phyloP scores from a whole-genome alignment of 805 yeast genomes.

The Candida ovalis region DNA sequence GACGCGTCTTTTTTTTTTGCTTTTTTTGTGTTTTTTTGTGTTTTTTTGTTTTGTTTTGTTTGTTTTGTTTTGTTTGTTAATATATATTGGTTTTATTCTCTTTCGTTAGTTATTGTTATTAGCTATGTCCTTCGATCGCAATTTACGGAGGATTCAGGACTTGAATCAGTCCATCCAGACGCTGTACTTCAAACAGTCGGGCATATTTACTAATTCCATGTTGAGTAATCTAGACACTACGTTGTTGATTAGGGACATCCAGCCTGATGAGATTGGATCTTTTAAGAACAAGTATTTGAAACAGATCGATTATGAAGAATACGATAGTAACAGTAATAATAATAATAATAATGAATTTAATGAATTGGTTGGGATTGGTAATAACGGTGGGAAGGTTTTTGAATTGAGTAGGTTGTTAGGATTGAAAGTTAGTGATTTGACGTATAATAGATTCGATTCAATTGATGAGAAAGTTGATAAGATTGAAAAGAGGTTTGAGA shows the following conservation, averaged over 20 bases:
- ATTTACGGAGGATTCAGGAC: constrained; percentile 13
- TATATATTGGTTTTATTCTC: background rate
- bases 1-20: background rate
- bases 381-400: background rate
- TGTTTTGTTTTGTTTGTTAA: background rate
- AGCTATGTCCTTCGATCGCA: constrained; percentile 9
- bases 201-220: constrained; percentile 23
- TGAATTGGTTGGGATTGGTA: no score
- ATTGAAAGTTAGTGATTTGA: background rate
- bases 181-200: constrained; percentile 17
- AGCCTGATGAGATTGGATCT: constrained; percentile 17
- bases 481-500: background rate
- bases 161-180: constrained; percentile 20
- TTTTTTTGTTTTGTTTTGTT: background rate
- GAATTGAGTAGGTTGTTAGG: constrained; percentile 1
- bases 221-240: constrained; percentile 19
- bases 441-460: background rate
- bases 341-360: background rate
- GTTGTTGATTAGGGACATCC: constrained; percentile 21
- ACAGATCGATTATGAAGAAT: constrained; percentile 21
- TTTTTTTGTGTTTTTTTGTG: background rate
- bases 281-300: constrained; percentile 17
- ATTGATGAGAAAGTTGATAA: background rate
- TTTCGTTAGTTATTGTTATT: background rate
- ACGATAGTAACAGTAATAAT: constrained; percentile 3